phyloP scores from a whole-genome alignment of 2,329 filamentous ascomycete species.

The Neofusicoccum umdonicola region DNA sequence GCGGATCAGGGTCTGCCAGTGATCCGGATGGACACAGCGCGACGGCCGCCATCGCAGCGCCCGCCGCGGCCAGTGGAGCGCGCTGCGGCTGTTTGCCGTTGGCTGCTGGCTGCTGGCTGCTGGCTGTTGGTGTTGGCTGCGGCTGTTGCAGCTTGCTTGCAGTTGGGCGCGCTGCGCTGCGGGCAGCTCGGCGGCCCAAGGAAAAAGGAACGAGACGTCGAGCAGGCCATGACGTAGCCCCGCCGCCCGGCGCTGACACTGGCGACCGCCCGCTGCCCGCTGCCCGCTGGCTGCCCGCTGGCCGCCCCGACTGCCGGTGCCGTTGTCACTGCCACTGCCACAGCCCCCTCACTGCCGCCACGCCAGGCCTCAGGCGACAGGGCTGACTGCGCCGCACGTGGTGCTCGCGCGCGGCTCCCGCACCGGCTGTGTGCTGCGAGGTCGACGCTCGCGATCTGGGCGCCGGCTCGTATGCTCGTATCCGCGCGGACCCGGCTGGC shows the following conservation, averaged over 20 bases:
- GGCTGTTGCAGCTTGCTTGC: no score
- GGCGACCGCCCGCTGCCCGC: not conserved
- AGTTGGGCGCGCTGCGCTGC: not conserved
- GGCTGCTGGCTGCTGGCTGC: not conserved
- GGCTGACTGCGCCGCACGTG: not conserved
- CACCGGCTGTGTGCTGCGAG: not conserved
- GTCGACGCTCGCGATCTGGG: no score
- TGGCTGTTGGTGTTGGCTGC: not conserved
- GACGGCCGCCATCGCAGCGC: not conserved
- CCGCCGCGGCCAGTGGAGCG: not conserved
- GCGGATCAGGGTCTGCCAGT: slow-evolving; percentile 5
- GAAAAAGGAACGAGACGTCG: not conserved
- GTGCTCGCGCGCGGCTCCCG: not conserved
- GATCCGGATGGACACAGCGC: not conserved
- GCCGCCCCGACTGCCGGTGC: not conserved
- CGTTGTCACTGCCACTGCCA: not conserved
- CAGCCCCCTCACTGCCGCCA: no score
- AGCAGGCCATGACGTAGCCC: not conserved
- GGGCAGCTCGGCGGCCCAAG: not conserved
- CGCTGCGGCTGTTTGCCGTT: not conserved
- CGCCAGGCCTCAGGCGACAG: not conserved
- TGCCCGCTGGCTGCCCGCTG: not conserved
- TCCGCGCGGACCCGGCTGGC: not conserved
- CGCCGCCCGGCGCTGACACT: not conserved
- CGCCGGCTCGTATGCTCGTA: no score